These are phyloP conservation scores for Ottelia alismoides DNA, from an alignment of 106 monocot genomes.

Conservation along the genomic window DNA sequence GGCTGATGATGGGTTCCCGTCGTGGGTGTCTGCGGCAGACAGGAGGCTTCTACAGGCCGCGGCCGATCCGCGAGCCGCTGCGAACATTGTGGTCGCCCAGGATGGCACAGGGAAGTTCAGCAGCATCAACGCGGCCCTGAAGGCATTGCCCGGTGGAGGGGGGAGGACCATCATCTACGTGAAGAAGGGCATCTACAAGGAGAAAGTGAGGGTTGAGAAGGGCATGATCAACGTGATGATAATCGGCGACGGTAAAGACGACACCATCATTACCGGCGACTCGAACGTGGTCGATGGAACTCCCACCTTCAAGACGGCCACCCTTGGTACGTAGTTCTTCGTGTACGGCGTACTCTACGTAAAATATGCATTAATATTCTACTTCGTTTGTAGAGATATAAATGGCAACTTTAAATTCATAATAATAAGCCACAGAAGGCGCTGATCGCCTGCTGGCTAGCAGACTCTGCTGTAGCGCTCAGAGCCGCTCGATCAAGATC, in stretches of 20 bases:
- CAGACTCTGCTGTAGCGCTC: too few relatives aligned
- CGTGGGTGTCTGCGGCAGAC: slow-evolving; percentile 23
- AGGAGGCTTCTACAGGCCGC: slow-evolving; percentile 12
- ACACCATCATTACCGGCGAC: slow-evolving; percentile 25
- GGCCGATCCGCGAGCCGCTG: slow-evolving; percentile 2
- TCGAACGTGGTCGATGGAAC: slow-evolving; percentile 27
- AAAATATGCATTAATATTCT: not conserved
- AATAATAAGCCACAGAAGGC: not conserved
- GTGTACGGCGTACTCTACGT: not conserved
- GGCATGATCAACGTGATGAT: slow-evolving; percentile 23
- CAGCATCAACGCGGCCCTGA: too few relatives aligned
- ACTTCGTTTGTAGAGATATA: not conserved
- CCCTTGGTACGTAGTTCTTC: slow-evolving; percentile 15
- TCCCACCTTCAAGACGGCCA: slow-evolving; percentile 24
- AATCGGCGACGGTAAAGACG: slow-evolving; percentile 30
- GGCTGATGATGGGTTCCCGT: slow-evolving; percentile 11
- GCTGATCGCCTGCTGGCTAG: too few relatives aligned
- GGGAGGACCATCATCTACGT: too few relatives aligned
- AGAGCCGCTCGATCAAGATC: too few relatives aligned
- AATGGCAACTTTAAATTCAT: not conserved
- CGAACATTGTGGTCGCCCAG: slow-evolving; percentile 37
- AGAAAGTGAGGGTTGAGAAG: slow-evolving; percentile 21
- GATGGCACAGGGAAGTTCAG: too few relatives aligned
- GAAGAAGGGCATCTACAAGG: too few relatives aligned
- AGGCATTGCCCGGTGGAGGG: slow-evolving; percentile 16